Conservation (phyloP, 768 basidiomycete species). For the Phylloporus rhodoxanthus region DNA sequence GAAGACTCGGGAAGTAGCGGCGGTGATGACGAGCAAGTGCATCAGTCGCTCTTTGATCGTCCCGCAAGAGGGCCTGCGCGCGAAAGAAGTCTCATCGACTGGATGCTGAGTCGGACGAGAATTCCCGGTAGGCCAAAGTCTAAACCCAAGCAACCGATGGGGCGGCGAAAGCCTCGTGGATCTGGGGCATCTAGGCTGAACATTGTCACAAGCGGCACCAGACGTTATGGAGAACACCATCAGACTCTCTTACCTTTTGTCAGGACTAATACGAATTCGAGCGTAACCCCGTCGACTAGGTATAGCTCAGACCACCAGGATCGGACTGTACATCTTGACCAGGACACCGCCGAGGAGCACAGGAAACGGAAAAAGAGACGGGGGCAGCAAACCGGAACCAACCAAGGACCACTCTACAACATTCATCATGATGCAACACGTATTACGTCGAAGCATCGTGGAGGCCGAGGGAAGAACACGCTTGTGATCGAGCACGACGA, state of each 20-base stretch:
- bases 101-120: slow-evolving; percentile 53
- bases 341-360: slow-evolving; percentile 1
- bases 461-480: slow-evolving; percentile 12
- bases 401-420: slow-evolving; percentile 32
- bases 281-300: slow-evolving; percentile 5
- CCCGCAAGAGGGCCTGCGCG: slow-evolving; percentile 21
- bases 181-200: slow-evolving; percentile 24
- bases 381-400: slow-evolving; percentile 25
- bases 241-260: slow-evolving; percentile 39
- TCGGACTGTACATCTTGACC: slow-evolving; percentile 7
- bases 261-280: slow-evolving; percentile 8
- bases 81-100: slow-evolving; percentile 55
- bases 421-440: slow-evolving; percentile 35
- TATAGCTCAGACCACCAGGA: slow-evolving; percentile 4
- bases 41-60: slow-evolving; percentile 29
- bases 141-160: slow-evolving; percentile 10
- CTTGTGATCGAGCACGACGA: slow-evolving; percentile 44
- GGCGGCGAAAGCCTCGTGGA: slow-evolving; percentile 11
- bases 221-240: slow-evolving; percentile 28
- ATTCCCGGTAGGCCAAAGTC: slow-evolving; percentile 11
- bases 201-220: slow-evolving; percentile 35
- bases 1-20: slow-evolving; percentile 12
- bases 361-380: slow-evolving; percentile 21
- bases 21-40: slow-evolving; percentile 31
- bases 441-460: slow-evolving; percentile 29